Base-by-base conservation (phyloP, 768 basidiomycete genomes). In the Gloeostereum incarnatum region DNA sequence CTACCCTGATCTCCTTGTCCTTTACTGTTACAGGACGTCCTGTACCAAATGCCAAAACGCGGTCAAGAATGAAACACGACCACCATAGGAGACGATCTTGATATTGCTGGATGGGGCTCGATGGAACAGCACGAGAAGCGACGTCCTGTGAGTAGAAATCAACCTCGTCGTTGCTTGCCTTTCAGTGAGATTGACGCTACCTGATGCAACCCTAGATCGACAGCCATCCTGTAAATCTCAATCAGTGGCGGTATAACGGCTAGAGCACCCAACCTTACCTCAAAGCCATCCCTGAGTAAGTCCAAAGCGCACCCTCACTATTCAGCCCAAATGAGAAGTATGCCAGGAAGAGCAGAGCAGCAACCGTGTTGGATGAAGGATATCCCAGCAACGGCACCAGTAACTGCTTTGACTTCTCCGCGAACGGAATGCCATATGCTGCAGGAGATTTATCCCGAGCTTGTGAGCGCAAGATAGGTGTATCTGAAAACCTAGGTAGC, bases 161-260 rank as follows among this genome's bases (percentile, higher is more conserved):
- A 33, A 8, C 18, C 7, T 17, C 10, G 18, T 33, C 11, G 8
- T 33, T 33, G 10, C 31, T 11, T 33, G 31, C 8, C 7, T n/a
- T 8, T 17, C 11, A 33, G 31, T 7, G 10, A 17, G 16, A 17
- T 8, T 8, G 7, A 9, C 31, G n/a, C 8, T 33, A 17, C 38
- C n/a, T 39, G 38, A 39, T 39, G 38, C 30, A 39, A 21, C 13
- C 38, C 38, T 18, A 39, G 16, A 31, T 39, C 38, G 7, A 39
- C 38, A 5, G 38, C 38, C 38, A 39, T 39, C n/a, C 38, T 39
- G 24, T 17, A 3, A 30, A 18, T 19, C 13, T 29, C 27, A 1
- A 31, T 19, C 9, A 11, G 3, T 31, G n/a, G 8, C 13, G 17
- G 9, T 17, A 39, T 14, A 19, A 1, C 8, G 7, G 7, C 31